These are phyloP conservation scores for Penicillium longicatenatum DNA, from an alignment of 495 filamentous ascomycete genomes.

Conservation along the genomic window DNA sequence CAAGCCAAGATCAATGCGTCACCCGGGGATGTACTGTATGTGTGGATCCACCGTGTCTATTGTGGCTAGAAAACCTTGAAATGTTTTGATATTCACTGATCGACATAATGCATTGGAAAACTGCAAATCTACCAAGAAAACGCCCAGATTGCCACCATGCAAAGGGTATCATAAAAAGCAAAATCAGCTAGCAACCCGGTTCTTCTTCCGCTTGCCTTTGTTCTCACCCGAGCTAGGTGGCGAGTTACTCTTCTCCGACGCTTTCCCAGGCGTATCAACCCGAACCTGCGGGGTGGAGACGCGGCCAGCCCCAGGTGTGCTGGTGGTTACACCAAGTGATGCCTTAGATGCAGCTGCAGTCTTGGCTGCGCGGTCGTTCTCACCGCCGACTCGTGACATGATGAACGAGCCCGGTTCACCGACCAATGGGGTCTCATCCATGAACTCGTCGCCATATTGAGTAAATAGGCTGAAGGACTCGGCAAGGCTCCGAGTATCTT, in stretches of 20 bases:
- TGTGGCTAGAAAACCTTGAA: too few species aligned
- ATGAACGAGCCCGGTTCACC: slow-evolving; percentile 88
- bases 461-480: slow-evolving; percentile 67
- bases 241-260: slow-evolving; percentile 31
- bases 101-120: neutral
- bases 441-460: slow-evolving; percentile 73
- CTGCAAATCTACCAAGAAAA: slow-evolving; percentile 1
- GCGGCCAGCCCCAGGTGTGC: slow-evolving; percentile 20
- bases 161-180: slow-evolving; percentile 31
- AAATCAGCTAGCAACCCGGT: slow-evolving; percentile 33
- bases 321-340: slow-evolving; percentile 8
- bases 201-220: slow-evolving; percentile 41
- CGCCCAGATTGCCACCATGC: neutral
- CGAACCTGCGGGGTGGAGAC: slow-evolving; percentile 42
- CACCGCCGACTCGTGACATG: slow-evolving; percentile 54
- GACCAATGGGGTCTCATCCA: slow-evolving; percentile 87
- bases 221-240: slow-evolving; percentile 34
- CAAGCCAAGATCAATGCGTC: too few species aligned
- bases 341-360: slow-evolving; percentile 18
- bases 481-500: slow-evolving; percentile 59
- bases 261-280: slow-evolving; percentile 42
- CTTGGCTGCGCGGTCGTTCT: slow-evolving; percentile 19
- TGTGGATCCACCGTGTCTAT: too few species aligned
- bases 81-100: neutral
- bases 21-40: too few species aligned